Conservation (phyloP, 208 protist species). For the Wallacemonas sp. region DNA sequence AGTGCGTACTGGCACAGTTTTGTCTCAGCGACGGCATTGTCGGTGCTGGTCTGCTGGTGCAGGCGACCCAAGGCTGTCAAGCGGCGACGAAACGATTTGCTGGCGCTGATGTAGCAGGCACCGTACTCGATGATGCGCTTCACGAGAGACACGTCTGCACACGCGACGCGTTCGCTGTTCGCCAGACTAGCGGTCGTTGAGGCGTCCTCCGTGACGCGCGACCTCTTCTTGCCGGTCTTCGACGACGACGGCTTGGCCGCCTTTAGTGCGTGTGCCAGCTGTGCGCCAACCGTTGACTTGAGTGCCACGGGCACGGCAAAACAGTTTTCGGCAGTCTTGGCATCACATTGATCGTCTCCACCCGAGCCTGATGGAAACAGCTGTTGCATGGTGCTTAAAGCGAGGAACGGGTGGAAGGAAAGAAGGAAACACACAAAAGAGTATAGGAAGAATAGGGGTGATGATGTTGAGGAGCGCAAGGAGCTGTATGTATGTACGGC, state of each 20-base stretch:
- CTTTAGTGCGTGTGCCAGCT: not conserved
- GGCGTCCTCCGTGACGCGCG: not conserved
- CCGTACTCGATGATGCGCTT: conserved; percentile 1
- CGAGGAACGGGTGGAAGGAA: not conserved
- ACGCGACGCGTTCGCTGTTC: not conserved
- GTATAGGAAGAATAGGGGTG: too few relatives aligned
- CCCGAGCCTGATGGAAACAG: not conserved
- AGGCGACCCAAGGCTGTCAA: not conserved
- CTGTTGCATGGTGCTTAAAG: conserved; percentile 1
- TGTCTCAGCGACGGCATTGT: not conserved
- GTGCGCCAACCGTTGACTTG: not conserved
- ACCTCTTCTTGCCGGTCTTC: conserved; percentile 1
- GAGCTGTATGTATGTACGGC: too few relatives aligned
- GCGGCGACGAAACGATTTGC: conserved; percentile 3
- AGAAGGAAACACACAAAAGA: too few relatives aligned
- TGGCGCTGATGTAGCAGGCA: not conserved
- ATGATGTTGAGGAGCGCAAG: too few relatives aligned
- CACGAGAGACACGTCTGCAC: not conserved
- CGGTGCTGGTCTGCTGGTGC: not conserved
- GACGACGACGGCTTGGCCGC: not conserved
- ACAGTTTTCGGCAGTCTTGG: not conserved
- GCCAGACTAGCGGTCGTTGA: not conserved
- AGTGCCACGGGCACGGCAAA: conserved; percentile 2
- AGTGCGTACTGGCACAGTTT: conserved; percentile 21
- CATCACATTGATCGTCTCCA: not conserved